Percentiles rank a stretch among this genome's conserved stretches.
phyloP scores from a whole-genome alignment of 306 rosid species.

The Quercus gilva region DNA sequence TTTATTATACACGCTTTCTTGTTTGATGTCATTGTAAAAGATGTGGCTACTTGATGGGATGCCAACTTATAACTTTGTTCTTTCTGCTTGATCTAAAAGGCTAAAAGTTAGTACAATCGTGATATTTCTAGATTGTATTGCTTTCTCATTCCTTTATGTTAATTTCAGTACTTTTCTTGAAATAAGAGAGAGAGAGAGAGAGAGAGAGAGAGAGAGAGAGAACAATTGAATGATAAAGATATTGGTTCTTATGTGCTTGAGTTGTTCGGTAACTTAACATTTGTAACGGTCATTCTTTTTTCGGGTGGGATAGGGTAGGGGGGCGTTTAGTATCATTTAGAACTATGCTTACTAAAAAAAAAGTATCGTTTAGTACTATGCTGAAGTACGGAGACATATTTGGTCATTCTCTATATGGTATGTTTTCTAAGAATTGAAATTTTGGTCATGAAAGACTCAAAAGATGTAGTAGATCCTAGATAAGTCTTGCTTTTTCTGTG shows the following conservation, averaged over 20 bases:
- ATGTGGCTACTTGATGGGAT: background rate
- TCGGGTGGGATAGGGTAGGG: background rate
- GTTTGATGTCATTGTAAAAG: background rate
- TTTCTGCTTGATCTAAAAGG: background rate
- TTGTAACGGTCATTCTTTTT: background rate
- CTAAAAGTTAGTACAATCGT: background rate
- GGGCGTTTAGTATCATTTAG: background rate
- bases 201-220: too few species aligned
- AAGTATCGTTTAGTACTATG: background rate
- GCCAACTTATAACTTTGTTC: background rate
- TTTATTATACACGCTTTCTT: background rate
- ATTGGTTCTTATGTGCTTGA: background rate
- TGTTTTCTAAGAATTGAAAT: background rate
- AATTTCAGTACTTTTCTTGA: background rate
- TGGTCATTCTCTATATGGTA: background rate
- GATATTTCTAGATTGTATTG: background rate
- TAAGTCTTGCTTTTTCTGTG: background rate
- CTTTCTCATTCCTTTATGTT: background rate
- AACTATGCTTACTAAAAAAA: background rate
- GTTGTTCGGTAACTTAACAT: background rate
- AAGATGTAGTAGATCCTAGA: background rate
- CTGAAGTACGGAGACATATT: background rate
- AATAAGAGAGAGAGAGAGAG: too few species aligned
- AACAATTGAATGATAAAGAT: background rate
- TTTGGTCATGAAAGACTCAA: background rate